These are phyloP conservation scores for Golubevia pallescens DNA, from an alignment of 1,284 basidiomycete species.

Conservation along the genomic window DNA sequence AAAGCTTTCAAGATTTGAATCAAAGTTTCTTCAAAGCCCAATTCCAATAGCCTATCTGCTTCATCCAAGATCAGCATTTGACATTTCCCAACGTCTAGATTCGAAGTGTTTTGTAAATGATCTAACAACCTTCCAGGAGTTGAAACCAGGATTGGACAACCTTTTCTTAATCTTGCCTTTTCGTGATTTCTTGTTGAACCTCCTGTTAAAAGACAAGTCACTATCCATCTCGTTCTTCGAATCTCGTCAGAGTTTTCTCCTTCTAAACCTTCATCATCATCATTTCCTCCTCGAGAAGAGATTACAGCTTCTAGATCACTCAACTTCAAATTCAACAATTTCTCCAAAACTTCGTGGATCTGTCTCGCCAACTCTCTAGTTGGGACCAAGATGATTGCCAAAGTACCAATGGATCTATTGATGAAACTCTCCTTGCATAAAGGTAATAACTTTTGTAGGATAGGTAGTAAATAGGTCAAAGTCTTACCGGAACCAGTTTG, in stretches of 20 bases:
- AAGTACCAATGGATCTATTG: slow-evolving; percentile 54
- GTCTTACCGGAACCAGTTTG: slow-evolving; percentile 63
- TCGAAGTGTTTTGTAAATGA: slow-evolving; percentile 66
- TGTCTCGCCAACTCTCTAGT: slow-evolving; percentile 62
- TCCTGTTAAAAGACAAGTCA: slow-evolving; percentile 55
- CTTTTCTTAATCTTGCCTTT: slow-evolving; percentile 56
- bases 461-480: slow-evolving; percentile 58
- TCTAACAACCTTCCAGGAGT: slow-evolving; percentile 61
- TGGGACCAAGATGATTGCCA: slow-evolving; percentile 59
- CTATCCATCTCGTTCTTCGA: slow-evolving; percentile 54
- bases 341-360: slow-evolving; percentile 60
- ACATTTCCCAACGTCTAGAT: slow-evolving; percentile 89
- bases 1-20: slow-evolving; percentile 51
- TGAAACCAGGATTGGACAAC: slow-evolving; percentile 56
- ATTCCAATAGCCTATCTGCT: slow-evolving; percentile 60
- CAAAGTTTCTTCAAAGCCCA: slow-evolving; percentile 62
- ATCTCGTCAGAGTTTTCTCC: slow-evolving; percentile 12
- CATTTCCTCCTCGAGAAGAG: slow-evolving; percentile 30
- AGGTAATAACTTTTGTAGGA: slow-evolving; percentile 54
- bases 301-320: slow-evolving; percentile 10
- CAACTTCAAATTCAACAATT: slow-evolving; percentile 39
- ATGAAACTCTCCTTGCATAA: slow-evolving; percentile 59
- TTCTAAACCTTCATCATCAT: not conserved
- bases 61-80: slow-evolving; percentile 62
- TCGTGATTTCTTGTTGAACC: slow-evolving; percentile 64